A percentile compares a stretch with the other conserved stretches of the same genome.
Conservation (phyloP, 306 rosid genomes). For the Rosa rugosa region DNA sequence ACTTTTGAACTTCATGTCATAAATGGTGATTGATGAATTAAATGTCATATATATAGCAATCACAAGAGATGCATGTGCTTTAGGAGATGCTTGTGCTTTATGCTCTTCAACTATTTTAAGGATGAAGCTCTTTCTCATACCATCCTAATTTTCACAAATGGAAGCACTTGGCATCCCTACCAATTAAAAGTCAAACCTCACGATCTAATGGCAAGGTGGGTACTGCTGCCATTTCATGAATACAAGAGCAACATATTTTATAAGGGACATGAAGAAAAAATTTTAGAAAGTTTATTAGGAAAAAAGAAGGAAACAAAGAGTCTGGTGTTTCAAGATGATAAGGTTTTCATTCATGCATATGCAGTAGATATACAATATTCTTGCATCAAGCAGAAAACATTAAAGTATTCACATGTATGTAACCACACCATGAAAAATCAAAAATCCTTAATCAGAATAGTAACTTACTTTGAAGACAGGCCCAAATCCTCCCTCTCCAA, state of each 20-base stretch:
- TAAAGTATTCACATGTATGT: not conserved
- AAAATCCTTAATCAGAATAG: not conserved
- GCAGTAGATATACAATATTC: not conserved
- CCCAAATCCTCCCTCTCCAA: slow-evolving; percentile 87
- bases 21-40: not conserved
- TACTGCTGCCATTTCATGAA: not conserved
- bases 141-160: not conserved
- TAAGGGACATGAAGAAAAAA: not conserved
- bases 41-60: not conserved
- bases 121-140: not conserved
- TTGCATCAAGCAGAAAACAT: not conserved
- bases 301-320: not conserved
- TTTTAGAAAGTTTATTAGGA: not conserved
- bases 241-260: not conserved
- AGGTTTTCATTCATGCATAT: not conserved
- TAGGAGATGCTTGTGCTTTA: not conserved
- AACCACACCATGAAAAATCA: not conserved
- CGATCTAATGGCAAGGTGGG: not conserved
- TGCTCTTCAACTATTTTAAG: not conserved
- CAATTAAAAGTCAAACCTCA: not conserved
- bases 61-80: not conserved
- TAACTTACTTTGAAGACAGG: slow-evolving; percentile 63
- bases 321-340: not conserved
- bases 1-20: not conserved
- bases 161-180: not conserved